These are phyloP conservation scores for Rhizoclosmatium globosum DNA, from an alignment of 192 early-diverging fungal genomes.

Conservation along the genomic window DNA sequence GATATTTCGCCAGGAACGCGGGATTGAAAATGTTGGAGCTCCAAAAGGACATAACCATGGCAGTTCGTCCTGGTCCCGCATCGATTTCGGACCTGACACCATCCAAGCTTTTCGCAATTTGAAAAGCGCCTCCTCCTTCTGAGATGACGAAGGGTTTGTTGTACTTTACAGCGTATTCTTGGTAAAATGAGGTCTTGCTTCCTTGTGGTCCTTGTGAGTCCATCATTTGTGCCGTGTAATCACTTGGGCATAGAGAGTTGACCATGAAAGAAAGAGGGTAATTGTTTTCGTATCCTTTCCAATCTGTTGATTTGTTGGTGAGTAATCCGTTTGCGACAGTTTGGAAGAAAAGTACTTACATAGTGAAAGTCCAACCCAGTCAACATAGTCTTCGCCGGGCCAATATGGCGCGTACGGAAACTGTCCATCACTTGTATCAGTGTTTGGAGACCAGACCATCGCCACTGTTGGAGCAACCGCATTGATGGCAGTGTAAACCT, in stretches of 20 bases:
- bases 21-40: background rate
- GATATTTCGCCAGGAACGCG: background rate
- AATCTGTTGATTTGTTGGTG: background rate
- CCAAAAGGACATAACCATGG: slow-evolving; percentile 11
- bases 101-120: background rate
- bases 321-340: too few relatives aligned
- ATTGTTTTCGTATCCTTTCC: slow-evolving; percentile 12
- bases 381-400: slow-evolving; percentile 28
- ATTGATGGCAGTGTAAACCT: background rate
- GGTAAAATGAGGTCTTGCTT: background rate
- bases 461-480: slow-evolving; percentile 7
- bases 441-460: slow-evolving; percentile 28
- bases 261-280: background rate
- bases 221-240: slow-evolving; percentile 21
- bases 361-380: slow-evolving; percentile 23
- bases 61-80: background rate
- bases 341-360: background rate
- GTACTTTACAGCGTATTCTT: slow-evolving; percentile 1
- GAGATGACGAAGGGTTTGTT: background rate
- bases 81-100: background rate
- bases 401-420: slow-evolving; percentile 33
- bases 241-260: slow-evolving; percentile 2
- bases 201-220: slow-evolving; percentile 13
- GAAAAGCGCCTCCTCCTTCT: background rate
- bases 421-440: background rate